Conservation (phyloP, 768 basidiomycete genomes). For the Collybiopsis confluens region DNA sequence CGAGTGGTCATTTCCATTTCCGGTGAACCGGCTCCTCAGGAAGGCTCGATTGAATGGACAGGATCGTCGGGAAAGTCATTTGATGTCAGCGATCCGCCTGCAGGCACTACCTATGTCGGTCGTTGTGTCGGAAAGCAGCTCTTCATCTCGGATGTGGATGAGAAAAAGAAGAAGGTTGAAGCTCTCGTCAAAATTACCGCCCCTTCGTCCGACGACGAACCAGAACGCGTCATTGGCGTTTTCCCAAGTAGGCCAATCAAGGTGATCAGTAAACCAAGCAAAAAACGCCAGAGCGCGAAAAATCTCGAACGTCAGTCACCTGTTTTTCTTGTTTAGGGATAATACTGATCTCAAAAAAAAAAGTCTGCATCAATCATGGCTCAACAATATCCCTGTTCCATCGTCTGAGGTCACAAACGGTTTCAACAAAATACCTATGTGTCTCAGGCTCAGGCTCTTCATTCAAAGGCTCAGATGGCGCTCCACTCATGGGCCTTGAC, state of each 20-base stretch:
- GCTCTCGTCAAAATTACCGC: constrained; percentile 88
- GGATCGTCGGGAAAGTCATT: constrained; percentile 79
- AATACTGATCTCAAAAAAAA: too few relatives aligned
- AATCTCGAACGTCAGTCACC: constrained; percentile 77
- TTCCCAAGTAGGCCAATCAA: constrained; percentile 96
- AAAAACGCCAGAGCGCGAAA: constrained; percentile 93
- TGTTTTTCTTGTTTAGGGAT: too few relatives aligned
- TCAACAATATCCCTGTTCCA: constrained; percentile 95
- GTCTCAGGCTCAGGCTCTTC: constrained; percentile 91
- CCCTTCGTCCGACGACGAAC: constrained; percentile 72
- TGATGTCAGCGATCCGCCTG: constrained; percentile 73
- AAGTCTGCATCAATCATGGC: constrained; percentile 94
- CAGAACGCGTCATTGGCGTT: constrained; percentile 78
- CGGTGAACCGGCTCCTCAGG: constrained; percentile 83
- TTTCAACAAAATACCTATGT: constrained; percentile 93
- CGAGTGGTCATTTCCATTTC: constrained; percentile 87
- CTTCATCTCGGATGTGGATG: constrained; percentile 92
- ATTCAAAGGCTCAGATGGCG: constrained; percentile 91
- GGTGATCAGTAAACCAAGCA: constrained; percentile 97
- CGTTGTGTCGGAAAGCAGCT: constrained; percentile 92
- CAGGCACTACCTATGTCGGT: constrained; percentile 85
- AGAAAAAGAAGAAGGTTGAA: constrained; percentile 94
- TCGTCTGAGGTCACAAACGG: constrained; percentile 91
- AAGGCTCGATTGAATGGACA: constrained; percentile 86
- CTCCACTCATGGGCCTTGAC: constrained; percentile 77